Percentiles rank a stretch among this genome's conserved stretches.
Conservation (phyloP, 495 filamentous ascomycete species). For the Hypoxylon subgilvum region DNA sequence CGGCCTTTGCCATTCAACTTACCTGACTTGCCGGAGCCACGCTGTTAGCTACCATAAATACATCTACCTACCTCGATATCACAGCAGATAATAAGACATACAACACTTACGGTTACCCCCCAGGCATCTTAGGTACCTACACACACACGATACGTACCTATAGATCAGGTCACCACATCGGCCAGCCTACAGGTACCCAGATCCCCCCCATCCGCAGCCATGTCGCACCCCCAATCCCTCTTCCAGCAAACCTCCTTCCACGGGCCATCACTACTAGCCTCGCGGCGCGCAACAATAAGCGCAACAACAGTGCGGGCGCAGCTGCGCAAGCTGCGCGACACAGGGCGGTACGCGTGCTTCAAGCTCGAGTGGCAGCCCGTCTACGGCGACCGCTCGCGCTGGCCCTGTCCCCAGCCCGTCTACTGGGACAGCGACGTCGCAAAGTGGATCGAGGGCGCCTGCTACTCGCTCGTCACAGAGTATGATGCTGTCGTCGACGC, state of each 20-base stretch:
- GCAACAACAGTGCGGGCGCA: constrained; percentile 52
- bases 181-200: neutral
- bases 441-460: constrained; percentile 67
- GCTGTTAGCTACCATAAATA: too few relatives aligned
- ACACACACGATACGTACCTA: too few relatives aligned
- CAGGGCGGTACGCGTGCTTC: constrained; percentile 63
- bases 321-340: constrained; percentile 58
- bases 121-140: too few relatives aligned
- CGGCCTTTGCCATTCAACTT: too few relatives aligned
- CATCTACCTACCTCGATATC: neutral
- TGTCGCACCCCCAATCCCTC: constrained; percentile 42
- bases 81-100: too few relatives aligned
- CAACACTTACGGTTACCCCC: too few relatives aligned
- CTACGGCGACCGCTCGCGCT: constrained; percentile 56
- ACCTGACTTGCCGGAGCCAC: too few relatives aligned
- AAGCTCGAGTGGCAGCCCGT: constrained; percentile 57
- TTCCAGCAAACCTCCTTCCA: constrained; percentile 42
- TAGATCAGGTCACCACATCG: neutral
- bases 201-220: constrained; percentile 1
- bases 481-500: constrained; percentile 53
- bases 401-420: constrained; percentile 60
- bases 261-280: constrained; percentile 44
- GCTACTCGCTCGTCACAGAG: constrained; percentile 57
- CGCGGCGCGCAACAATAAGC: constrained; percentile 51
- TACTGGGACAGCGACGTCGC: constrained; percentile 68